These are phyloP conservation scores for Infundibulicybe gibba DNA, from an alignment of 768 basidiomycete species.

Conservation along the genomic window DNA sequence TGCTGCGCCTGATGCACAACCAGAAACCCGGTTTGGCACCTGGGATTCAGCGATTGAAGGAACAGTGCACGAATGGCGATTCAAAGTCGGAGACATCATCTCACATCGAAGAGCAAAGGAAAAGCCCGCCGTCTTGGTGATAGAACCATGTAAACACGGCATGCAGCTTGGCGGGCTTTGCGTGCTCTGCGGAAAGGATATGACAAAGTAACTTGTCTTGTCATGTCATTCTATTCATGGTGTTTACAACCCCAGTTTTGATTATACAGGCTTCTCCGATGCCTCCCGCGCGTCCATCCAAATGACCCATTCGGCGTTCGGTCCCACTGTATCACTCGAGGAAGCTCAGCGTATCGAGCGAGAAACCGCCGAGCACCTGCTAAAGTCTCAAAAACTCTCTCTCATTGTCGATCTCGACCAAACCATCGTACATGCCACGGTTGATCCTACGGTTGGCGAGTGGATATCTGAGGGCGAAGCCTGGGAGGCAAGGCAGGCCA, in stretches of 20 bases:
- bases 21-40: constrained; percentile 77
- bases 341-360: constrained; percentile 89
- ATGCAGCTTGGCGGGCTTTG: constrained; percentile 92
- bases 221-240: constrained; percentile 5
- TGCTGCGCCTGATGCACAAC: constrained; percentile 36
- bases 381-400: constrained; percentile 74
- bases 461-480: constrained; percentile 88
- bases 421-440: constrained; percentile 97
- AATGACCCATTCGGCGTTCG: constrained; percentile 91
- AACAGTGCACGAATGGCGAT: constrained; percentile 64
- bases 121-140: constrained; percentile 58
- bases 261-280: constrained; percentile 88
- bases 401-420: constrained; percentile 99
- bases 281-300: constrained; percentile 84
- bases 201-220: constrained; percentile 67
- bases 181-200: constrained; percentile 92
- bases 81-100: constrained; percentile 63
- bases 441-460: constrained; percentile 97
- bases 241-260: constrained; percentile 40
- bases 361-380: constrained; percentile 76
- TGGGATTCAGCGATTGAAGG: constrained; percentile 93
- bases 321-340: constrained; percentile 87
- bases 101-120: constrained; percentile 55
- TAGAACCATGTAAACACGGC: constrained; percentile 95
- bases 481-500: constrained; percentile 64